Evolutionary conservation across 2,329 filamentous ascomycete species (phyloP), one percentile per base, ranked within the genome.

Genomic region (Xylaria sp.): DNA sequence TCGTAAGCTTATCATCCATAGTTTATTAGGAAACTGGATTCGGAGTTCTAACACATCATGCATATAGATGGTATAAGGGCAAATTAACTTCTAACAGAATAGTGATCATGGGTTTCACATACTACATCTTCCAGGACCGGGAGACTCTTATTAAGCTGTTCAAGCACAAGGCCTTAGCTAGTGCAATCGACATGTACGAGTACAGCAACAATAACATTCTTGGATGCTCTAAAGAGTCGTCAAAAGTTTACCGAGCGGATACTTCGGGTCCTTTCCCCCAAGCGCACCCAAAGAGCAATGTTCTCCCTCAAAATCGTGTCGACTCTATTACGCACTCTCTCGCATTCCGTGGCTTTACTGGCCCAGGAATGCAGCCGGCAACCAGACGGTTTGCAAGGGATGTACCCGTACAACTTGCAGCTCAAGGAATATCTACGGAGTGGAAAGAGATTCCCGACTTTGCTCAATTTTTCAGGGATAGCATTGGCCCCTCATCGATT

Each of bases 101-200:
- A 31, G 36, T 28, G 4, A n/a, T 72, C 13, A 59, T 72, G 53
- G 68, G 71, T 2, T 64, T 51, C 31, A 67, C 65, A 33, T 67
- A 57, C 33, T 73, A 72, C 56, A 20, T 64, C 42, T 71, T 73
- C 49, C 69, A 71, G 59, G 71, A 73, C 31, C 66, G 70, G 11
- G 70, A 72, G 57, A 66, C 69, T 28, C 4, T 73, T 23, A 56
- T 53, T 2, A 70, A 66, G 33, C 38, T 73, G 13, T 68, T 67
- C 31, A 71, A 68, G 56, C 40, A 61, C 23, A 60, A 63, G 33
- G 56, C 62, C n/a, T 44, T 73, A 36, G 58, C 71, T 7, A 71
- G 71, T 56, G 57, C 71, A 1, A 68, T 70, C 23, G 59, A 65
- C 15, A 68, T 71, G 64, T 71, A 68, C 26, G 65, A 62, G n/a